phyloP scores from a whole-genome alignment of 768 basidiomycete genomes.

The Heimioporus sp. region DNA sequence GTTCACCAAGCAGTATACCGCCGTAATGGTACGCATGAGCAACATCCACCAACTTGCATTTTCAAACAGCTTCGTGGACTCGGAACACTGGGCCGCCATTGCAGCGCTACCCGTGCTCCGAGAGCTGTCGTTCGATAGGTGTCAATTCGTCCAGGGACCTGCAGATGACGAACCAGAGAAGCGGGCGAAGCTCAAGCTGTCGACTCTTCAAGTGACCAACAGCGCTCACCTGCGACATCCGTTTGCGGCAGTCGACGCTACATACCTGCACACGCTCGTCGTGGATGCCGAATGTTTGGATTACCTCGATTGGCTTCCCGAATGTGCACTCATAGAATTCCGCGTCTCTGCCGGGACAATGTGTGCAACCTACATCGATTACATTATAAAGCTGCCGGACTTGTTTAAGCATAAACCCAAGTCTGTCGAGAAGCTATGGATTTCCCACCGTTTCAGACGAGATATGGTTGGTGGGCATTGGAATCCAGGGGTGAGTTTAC shows the following conservation, averaged over 20 bases:
- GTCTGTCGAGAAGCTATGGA: too few relatives aligned
- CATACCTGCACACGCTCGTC: not conserved
- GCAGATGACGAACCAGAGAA: too few relatives aligned
- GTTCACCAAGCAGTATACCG: not conserved
- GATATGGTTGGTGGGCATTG: too few relatives aligned
- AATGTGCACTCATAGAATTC: slow-evolving; percentile 4
- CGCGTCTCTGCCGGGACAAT: not conserved
- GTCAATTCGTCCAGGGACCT: not conserved
- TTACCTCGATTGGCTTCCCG: not conserved
- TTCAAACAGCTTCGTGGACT: slow-evolving; percentile 4
- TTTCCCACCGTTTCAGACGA: too few relatives aligned
- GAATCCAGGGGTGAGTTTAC: too few relatives aligned
- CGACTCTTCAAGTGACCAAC: not conserved
- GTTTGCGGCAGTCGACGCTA: not conserved
- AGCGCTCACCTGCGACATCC: not conserved
- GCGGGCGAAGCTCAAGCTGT: slow-evolving; percentile 2
- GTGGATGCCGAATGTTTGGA: not conserved
- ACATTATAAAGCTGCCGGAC: too few relatives aligned
- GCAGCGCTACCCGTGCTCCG: slow-evolving; percentile 12
- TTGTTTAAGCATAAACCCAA: too few relatives aligned
- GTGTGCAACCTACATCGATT: too few relatives aligned
- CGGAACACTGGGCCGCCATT: slow-evolving; percentile 14
- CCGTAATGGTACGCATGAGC: slow-evolving; percentile 15
- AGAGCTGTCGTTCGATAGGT: slow-evolving; percentile 8
- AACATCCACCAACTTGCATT: slow-evolving; percentile 16